phyloP scores from a whole-genome alignment of 2,329 filamentous ascomycete genomes.

The Phialemoniopsis sp. region DNA sequence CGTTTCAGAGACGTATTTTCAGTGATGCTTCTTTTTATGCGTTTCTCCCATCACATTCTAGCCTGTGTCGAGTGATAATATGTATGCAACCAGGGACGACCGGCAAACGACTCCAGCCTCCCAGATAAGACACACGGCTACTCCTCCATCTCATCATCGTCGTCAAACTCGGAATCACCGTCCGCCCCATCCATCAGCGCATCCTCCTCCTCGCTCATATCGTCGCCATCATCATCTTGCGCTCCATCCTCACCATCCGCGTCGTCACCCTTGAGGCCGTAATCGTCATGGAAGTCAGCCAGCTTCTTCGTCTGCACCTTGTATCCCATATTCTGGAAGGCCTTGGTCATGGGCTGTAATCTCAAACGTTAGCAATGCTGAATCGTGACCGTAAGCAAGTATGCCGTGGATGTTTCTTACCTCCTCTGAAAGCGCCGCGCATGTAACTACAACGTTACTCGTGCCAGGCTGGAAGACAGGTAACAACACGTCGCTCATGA shows the following conservation, averaged over 20 bases:
- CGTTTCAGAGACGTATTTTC: too few species aligned
- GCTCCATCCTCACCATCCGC: constrained; percentile 56
- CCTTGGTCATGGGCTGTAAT: constrained; percentile 65
- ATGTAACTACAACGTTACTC: constrained; percentile 85
- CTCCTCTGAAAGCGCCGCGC: constrained; percentile 79
- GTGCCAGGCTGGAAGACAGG: constrained; percentile 76
- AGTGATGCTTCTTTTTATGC: too few species aligned
- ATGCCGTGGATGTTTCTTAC: too few species aligned
- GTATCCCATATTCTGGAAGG: constrained; percentile 74
- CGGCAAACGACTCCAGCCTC: not conserved
- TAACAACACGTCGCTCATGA: constrained; percentile 70
- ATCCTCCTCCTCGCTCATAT: constrained; percentile 37
- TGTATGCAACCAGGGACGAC: too few species aligned
- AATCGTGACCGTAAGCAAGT: too few species aligned
- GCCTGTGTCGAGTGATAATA: too few species aligned
- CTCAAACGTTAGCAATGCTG: constrained; percentile 9
- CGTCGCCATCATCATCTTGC: constrained; percentile 45
- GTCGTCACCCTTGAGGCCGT: constrained; percentile 70
- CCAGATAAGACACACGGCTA: not conserved
- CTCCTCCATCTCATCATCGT: constrained; percentile 16
- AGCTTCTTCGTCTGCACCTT: constrained; percentile 70
- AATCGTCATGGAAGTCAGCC: constrained; percentile 82
- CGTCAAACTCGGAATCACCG: constrained; percentile 11
- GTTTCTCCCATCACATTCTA: too few species aligned
- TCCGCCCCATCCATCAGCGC: constrained; percentile 25